These are phyloP conservation scores for Moricandia moricandioides DNA, from an alignment of 345 rosid genomes.

Conservation along the genomic window DNA sequence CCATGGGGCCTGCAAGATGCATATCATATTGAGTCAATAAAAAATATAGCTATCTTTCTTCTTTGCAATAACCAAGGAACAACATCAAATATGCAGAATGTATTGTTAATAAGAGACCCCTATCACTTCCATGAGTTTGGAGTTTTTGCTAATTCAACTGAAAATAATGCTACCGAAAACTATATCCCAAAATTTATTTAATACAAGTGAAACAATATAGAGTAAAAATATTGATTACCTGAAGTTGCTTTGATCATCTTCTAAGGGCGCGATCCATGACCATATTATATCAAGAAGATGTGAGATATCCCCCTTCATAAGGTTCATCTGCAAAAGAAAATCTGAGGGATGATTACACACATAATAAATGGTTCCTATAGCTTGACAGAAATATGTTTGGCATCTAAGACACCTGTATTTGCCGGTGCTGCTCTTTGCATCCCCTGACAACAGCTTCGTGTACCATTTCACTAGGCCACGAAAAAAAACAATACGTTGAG, in stretches of 20 bases:
- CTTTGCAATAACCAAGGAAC: not conserved
- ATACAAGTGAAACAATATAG: slow-evolving; percentile 1
- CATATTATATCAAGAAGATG: slow-evolving; percentile 86
- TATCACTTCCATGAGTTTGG: not conserved
- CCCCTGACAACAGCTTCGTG: slow-evolving; percentile 80
- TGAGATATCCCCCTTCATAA: slow-evolving; percentile 88
- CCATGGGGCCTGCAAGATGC: slow-evolving; percentile 81
- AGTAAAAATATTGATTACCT: slow-evolving; percentile 48
- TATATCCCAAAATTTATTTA: not conserved
- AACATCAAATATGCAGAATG: not conserved
- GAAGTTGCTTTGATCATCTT: slow-evolving; percentile 70
- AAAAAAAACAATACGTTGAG: slow-evolving; percentile 15
- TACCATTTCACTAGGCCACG: slow-evolving; percentile 67
- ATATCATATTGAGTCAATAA: slow-evolving; percentile 21
- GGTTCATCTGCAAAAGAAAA: slow-evolving; percentile 69
- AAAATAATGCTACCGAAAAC: slow-evolving; percentile 6
- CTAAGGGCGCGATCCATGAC: slow-evolving; percentile 96
- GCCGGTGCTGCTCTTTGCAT: slow-evolving; percentile 97
- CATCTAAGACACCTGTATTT: slow-evolving; percentile 65
- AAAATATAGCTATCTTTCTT: slow-evolving; percentile 6
- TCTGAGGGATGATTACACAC: slow-evolving; percentile 18
- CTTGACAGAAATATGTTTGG: slow-evolving; percentile 9
- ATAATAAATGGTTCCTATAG: slow-evolving; percentile 10
- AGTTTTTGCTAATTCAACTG: not conserved
- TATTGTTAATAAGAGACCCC: slow-evolving; percentile 10